A percentile compares a stretch with the other conserved stretches of the same genome.
Conservation (phyloP, 2,329 filamentous ascomycete genomes). For the Botryotinia convoluta region DNA sequence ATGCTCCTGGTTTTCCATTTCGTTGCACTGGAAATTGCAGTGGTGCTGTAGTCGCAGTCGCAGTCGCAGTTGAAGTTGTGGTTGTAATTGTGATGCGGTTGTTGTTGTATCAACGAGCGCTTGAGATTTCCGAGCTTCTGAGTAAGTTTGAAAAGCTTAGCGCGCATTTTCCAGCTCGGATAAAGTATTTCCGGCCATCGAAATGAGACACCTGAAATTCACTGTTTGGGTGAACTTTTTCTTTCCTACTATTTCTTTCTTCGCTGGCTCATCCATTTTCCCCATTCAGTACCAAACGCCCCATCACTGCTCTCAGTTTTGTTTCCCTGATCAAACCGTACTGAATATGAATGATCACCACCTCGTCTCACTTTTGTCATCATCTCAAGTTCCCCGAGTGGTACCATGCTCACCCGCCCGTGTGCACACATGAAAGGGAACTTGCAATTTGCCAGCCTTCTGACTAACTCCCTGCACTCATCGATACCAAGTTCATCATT, state of each 20-base stretch:
- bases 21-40: background rate
- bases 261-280: conserved; percentile 5
- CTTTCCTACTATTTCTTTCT: background rate
- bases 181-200: fast-evolving
- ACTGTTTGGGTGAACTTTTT: background rate
- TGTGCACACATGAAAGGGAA: conserved; percentile 86
- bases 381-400: conserved; percentile 50
- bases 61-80: background rate
- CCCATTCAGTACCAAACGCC: background rate
- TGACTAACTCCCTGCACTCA: conserved; percentile 59
- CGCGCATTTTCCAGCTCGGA: background rate
- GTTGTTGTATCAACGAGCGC: background rate
- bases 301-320: background rate
- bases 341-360: fast-evolving
- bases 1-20: background rate
- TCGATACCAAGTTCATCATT: conserved; percentile 62
- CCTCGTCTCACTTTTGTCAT: background rate
- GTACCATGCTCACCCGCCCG: conserved; percentile 66
- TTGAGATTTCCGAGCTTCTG: background rate
- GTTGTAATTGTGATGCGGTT: background rate
- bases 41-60: background rate
- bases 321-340: background rate
- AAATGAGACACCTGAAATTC: background rate
- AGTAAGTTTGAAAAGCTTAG: background rate
- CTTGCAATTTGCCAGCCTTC: conserved; percentile 56